Percentiles rank a stretch among this genome's conserved stretches.
Evolutionary conservation across 1,284 basidiomycete species (phyloP).

Genomic region (Papiliotrema fonsecae): DNA sequence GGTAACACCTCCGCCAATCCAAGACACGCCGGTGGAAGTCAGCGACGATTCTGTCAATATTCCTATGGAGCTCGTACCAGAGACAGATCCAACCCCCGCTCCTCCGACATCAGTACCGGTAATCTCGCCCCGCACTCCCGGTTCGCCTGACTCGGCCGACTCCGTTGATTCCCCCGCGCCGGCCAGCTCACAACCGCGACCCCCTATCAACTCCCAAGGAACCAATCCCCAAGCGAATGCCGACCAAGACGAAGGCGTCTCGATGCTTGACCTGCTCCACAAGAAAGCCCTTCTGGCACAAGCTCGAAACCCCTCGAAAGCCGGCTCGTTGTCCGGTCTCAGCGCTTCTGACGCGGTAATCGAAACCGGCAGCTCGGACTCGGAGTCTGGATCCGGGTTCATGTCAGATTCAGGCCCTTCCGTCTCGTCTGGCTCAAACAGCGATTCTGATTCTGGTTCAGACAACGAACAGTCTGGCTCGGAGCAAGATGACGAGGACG

Average conservation of each 20-base stretch:
- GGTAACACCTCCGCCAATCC: no score
- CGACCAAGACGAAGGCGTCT: not conserved
- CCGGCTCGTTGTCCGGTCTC: conserved; percentile 31
- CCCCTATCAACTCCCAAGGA: no score
- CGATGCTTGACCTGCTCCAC: not conserved
- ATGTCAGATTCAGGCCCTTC: conserved; percentile 2
- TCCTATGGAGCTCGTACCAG: no score
- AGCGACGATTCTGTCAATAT: no score
- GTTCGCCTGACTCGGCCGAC: no score
- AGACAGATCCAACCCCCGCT: no score
- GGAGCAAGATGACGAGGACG: conserved; percentile 7
- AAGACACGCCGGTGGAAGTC: no score
- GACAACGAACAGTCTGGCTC: conserved; percentile 6
- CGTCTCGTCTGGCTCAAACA: conserved; percentile 6
- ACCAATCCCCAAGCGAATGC: no score
- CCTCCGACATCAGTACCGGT: no score
- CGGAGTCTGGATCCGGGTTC: conserved; percentile 10
- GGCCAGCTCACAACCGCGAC: no score
- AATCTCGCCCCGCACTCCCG: no score
- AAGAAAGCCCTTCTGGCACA: not conserved
- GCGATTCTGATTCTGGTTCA: conserved; percentile 5
- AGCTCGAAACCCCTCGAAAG: not conserved
- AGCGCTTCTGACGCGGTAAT: conserved; percentile 42
- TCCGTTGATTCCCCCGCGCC: no score
- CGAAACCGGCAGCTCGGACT: conserved; percentile 35